phyloP scores from a whole-genome alignment of 257 asterid species.

The Solanum lignicaule region DNA sequence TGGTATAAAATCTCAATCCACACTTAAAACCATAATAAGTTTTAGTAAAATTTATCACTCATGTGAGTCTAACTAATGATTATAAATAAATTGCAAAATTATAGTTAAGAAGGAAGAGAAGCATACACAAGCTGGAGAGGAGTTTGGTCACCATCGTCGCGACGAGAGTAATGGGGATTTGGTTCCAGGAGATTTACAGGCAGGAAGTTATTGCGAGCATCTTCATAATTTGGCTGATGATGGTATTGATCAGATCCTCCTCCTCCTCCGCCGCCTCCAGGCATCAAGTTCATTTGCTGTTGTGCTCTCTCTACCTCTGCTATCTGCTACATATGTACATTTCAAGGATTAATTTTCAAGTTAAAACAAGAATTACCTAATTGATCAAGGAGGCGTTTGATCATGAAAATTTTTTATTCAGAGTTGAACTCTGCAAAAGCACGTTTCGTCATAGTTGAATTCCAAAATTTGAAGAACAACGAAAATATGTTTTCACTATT shows the following conservation, averaged over 20 bases:
- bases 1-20: background rate
- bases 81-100: background rate
- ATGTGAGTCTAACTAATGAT: background rate
- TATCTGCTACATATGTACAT: constrained; percentile 33
- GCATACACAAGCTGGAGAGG: constrained; percentile 80
- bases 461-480: background rate
- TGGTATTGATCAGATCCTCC: constrained; percentile 32
- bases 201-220: constrained; percentile 57
- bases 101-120: background rate
- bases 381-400: background rate
- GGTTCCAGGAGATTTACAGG: constrained; percentile 73
- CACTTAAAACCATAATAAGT: background rate
- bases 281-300: constrained; percentile 64
- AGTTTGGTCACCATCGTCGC: constrained; percentile 40
- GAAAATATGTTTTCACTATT: background rate
- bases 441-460: background rate
- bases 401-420: background rate
- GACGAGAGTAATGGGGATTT: constrained; percentile 54
- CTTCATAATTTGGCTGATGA: constrained; percentile 34
- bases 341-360: background rate
- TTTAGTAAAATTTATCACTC: background rate
- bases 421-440: background rate
- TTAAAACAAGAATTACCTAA: background rate
- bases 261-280: background rate
- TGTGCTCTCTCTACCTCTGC: constrained; percentile 80